Percentiles rank a stretch among this genome's conserved stretches.
These are phyloP conservation scores for Backusella tarrabulga DNA, from an alignment of 192 early-diverging fungal genomes.

Conservation along the genomic window DNA sequence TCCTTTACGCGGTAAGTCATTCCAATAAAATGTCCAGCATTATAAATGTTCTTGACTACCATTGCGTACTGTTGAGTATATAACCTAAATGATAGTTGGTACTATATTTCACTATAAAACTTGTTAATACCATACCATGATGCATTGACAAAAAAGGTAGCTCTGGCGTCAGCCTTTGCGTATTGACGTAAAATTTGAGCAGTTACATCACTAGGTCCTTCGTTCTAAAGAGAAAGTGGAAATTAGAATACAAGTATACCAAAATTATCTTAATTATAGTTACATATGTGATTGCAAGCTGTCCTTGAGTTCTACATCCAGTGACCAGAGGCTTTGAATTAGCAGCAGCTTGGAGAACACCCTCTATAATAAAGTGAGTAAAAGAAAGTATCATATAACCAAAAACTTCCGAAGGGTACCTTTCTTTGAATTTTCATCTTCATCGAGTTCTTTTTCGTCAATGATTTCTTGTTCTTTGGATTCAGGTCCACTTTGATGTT, in stretches of 20 bases:
- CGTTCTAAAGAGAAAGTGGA: constrained; percentile 27
- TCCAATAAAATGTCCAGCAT: constrained; percentile 49
- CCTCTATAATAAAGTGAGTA: not conserved
- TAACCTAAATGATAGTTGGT: constrained; percentile 21
- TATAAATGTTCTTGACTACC: constrained; percentile 49
- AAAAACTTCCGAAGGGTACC: constrained; percentile 5
- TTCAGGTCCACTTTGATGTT: not conserved
- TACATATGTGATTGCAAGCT: constrained; percentile 40
- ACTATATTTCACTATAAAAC: not conserved
- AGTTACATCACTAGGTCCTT: constrained; percentile 53
- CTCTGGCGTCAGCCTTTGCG: constrained; percentile 45
- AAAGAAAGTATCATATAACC: not conserved
- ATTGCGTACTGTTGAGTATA: constrained; percentile 54
- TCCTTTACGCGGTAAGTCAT: constrained; percentile 54
- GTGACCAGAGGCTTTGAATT: constrained; percentile 19
- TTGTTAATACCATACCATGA: constrained; percentile 34
- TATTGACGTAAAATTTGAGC: constrained; percentile 45
- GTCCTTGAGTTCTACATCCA: constrained; percentile 36
- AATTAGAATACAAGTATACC: constrained; percentile 11
- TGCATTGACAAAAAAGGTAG: constrained; percentile 50
- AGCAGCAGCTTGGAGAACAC: not conserved
- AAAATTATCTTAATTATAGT: not conserved
- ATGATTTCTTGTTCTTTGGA: not conserved
- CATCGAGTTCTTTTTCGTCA: not conserved
- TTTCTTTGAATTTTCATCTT: not conserved